Evolutionary conservation across 2,329 filamentous ascomycete genomes (phyloP), one percentile per base, ranked within the genome.

Genomic region (Ceratocystiopsis sp.): DNA sequence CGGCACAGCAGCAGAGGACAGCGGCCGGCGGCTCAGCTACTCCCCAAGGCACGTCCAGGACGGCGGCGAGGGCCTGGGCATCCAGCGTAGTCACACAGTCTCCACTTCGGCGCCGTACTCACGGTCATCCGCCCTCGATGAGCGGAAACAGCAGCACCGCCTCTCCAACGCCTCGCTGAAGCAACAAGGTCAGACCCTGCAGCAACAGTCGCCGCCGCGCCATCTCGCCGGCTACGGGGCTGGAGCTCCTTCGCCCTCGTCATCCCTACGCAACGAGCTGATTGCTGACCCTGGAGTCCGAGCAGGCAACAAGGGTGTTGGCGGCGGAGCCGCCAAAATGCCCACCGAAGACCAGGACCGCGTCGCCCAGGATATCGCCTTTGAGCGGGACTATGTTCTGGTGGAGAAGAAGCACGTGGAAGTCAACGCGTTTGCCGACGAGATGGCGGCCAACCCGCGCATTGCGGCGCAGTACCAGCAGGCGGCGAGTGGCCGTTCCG

Each of bases 361-460:
- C 55, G 81, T 80, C 4, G 85, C 84, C 3, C 84, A 93, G 53
- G 89, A 96, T 50, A 78, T 93, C 40, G 83, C 83, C 1, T 82
- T 93, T 52, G 87, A 94, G 57, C 77, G 89, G 50, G 91, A 96
- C 51, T 98, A 96, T 54, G 89, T 98, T 17, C 70, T 96, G 21
- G 84, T 98, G 13, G 91, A 98, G 63, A 94, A 95, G 65, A 78
- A 81, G 50, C 82, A 86, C 17, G 87, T 98, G 12, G 89, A 96
- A 59, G 89, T 98, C 41, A 96, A 98, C 58, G 91, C 91, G 3
- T 81, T 98, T 54, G 91, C 91, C 18, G 91, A 98, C 59, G 89
- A 96, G 61, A 67, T 98, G 56, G 87, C 85, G 38, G 82, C 86
- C 42, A 89, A 83, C 54, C 82, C 83, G 40, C 77, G 77, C 41